Evolutionary conservation across 768 basidiomycete species (phyloP).

Genomic region (Russula earlei): DNA sequence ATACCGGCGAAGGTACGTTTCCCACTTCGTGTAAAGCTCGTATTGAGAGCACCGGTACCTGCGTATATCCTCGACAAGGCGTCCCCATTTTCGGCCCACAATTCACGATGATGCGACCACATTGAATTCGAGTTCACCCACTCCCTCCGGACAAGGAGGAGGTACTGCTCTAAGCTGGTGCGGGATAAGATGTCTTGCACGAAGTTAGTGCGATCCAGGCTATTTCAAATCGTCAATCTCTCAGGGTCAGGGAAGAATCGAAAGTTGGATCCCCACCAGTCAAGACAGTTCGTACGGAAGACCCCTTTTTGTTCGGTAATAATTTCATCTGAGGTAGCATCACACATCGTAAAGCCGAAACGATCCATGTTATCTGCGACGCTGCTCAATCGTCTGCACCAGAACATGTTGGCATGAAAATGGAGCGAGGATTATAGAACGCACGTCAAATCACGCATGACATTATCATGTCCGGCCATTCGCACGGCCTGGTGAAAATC

Average conservation of each 20-base stretch:
- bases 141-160: slow-evolving; percentile 65
- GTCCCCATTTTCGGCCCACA: slow-evolving; percentile 98
- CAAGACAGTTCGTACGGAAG: slow-evolving; percentile 91
- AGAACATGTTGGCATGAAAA: neutral
- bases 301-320: slow-evolving; percentile 88
- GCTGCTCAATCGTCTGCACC: slow-evolving; percentile 45
- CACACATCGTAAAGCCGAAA: slow-evolving; percentile 81
- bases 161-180: slow-evolving; percentile 71
- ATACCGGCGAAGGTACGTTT: slow-evolving; percentile 85
- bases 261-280: slow-evolving; percentile 71
- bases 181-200: slow-evolving; percentile 91
- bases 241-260: neutral
- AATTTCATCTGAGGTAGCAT: slow-evolving; percentile 51
- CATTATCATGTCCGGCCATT: slow-evolving; percentile 78
- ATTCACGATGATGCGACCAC: slow-evolving; percentile 82
- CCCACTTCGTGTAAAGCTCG: slow-evolving; percentile 89
- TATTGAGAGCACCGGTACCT: slow-evolving; percentile 88
- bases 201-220: slow-evolving; percentile 95
- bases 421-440: neutral
- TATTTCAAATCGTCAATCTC: slow-evolving; percentile 25
- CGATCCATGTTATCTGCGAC: slow-evolving; percentile 58
- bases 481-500: slow-evolving; percentile 88
- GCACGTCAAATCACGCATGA: slow-evolving; percentile 64
- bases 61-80: slow-evolving; percentile 91
- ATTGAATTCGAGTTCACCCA: slow-evolving; percentile 61